Conservation (phyloP, 345 rosid species). For the Aurinia saxatilis region DNA sequence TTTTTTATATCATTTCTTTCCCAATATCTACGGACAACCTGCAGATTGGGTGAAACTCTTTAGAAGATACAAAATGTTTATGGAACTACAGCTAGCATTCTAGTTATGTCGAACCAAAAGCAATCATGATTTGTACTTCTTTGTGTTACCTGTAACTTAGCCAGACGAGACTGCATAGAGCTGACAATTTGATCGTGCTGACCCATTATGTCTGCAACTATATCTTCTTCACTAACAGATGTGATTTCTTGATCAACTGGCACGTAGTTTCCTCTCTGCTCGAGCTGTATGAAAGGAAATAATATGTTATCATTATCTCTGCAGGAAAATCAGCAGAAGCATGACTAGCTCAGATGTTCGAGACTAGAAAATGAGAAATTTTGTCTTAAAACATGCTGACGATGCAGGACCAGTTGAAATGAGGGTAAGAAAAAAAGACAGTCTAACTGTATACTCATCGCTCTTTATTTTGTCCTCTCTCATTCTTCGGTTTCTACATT, state of each 20-base stretch:
- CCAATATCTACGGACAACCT: conserved; percentile 89
- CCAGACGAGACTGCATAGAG: conserved; percentile 88
- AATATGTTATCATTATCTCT: conserved; percentile 3
- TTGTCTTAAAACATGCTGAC: background rate
- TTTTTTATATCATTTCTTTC: conserved; percentile 79
- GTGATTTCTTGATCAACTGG: conserved; percentile 50
- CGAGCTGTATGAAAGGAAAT: conserved; percentile 30
- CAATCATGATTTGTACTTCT: conserved; percentile 16
- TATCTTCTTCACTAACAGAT: conserved; percentile 66
- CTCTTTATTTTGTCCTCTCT: background rate
- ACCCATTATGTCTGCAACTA: conserved; percentile 57
- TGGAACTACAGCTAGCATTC: conserved; percentile 2
- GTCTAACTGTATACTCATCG: background rate
- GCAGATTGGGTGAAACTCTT: conserved; percentile 24
- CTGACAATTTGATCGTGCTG: conserved; percentile 77
- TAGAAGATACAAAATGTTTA: conserved; percentile 4
- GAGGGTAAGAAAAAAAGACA: background rate
- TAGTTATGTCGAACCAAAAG: background rate
- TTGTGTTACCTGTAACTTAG: conserved; percentile 80
- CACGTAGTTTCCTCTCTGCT: conserved; percentile 52
- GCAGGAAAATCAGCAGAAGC: background rate
- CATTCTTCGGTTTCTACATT: background rate
- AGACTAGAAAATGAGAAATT: background rate
- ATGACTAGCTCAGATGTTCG: conserved; percentile 4
- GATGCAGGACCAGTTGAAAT: conserved; percentile 1